Evolutionary conservation across 345 rosid genomes (phyloP), one percentile per base, ranked within the genome.

Genomic region (Erysimum cheiranthoides): DNA sequence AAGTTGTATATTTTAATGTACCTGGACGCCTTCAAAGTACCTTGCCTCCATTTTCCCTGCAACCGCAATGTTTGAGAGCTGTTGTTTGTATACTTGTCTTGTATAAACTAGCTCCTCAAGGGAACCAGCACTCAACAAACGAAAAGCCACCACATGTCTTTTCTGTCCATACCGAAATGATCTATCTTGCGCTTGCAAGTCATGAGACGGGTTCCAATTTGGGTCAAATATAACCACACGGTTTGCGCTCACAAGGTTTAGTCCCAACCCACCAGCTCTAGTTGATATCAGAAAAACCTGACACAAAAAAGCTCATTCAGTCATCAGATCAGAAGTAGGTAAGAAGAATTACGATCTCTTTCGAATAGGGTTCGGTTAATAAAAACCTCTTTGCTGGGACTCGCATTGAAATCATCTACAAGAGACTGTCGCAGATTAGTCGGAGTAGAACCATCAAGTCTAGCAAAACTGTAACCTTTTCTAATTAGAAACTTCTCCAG

Each of bases 271-370:
- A 77, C 98, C 97, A 72, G 97, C 98, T 83, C 96, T 86, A 73
- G 97, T 90, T 59, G 98, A 94, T 86, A 94, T 94, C n/a, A 92
- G 86, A 86, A 94, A 92, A 36, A 92, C 98, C 98, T 93, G 82
- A 78, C 59, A 56, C 12, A 63, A 56, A 67, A 45, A 74, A 57
- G 10, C 42, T 16, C 56, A 34, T 42, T 59, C 10, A 27, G 13
- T 10, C 52, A 70, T 27, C 65, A 32, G 61, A 40, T 42, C 58
- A 43, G 14, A 52, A 52, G 47, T 25, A 17, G 8, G 51, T 77
- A 7, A 28, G 43, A 61, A 56, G 34, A 65, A 56, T 11, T 12
- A 8, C 2, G 50, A 61, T 42, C 68, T 61, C 58, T 61, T 49
- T 68, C 14, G 1, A 38, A 47, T 3, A 43, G 6, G 47, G 61